These are phyloP conservation scores for Carex littledalei DNA, from an alignment of 176 grass and related monocot species.

Conservation along the genomic window DNA sequence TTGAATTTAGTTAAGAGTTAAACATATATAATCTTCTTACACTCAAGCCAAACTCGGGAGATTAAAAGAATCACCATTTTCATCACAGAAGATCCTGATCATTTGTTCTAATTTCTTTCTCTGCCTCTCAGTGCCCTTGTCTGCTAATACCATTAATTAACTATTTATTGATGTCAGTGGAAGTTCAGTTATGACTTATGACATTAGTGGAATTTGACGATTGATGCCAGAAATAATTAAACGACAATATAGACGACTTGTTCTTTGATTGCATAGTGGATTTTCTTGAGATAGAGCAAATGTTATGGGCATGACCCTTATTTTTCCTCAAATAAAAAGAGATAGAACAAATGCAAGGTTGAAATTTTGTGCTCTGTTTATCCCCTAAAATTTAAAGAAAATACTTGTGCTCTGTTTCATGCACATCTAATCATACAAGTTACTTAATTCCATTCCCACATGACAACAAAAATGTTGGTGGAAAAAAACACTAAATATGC, in stretches of 20 bases:
- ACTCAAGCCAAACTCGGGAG: no score
- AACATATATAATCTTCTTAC: no score
- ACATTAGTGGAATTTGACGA: constrained; percentile 16
- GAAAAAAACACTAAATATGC: no score
- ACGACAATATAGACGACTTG: not conserved
- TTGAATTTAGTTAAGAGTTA: not conserved
- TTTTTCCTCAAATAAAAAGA: no score
- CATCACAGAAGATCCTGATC: no score
- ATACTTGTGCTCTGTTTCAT: not conserved
- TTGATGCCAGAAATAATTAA: not conserved
- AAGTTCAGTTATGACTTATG: constrained; percentile 7
- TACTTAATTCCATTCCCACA: no score
- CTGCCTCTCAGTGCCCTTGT: not conserved
- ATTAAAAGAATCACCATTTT: no score
- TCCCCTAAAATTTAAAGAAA: not conserved
- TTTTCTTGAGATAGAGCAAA: not conserved
- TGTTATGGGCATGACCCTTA: no score
- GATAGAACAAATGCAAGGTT: no score
- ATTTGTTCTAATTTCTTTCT: not conserved
- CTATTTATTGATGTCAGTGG: constrained; percentile 3
- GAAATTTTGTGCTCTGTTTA: not conserved
- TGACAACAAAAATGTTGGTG: no score
- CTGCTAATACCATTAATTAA: not conserved
- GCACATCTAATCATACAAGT: not conserved
- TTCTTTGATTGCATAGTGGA: not conserved